Base-by-base conservation (phyloP, 2,329 filamentous ascomycete species). In the Thelonectria rubi region DNA sequence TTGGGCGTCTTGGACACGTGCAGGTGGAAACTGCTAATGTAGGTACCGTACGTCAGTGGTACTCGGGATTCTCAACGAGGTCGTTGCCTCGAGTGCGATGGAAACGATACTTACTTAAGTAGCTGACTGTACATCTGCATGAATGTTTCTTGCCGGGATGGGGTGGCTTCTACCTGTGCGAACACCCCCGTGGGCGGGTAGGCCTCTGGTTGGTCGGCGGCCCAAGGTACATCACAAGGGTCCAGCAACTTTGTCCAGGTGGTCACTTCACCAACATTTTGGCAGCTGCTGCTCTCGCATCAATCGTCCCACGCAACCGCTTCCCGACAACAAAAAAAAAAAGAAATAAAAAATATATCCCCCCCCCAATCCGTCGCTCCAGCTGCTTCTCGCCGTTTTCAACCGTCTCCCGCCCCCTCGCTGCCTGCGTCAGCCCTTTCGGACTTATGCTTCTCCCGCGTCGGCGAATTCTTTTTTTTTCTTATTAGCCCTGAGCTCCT, bases 251-350 rank as follows among this genome's bases (percentile, higher is more conserved):
- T 49, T 63, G 60, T 63, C 60, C 60, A 60, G 57, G 56, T 60
- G 56, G 57, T 60, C 60, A 60, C 56, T 60, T 56, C 60, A 54
- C 42, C 60, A 57, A 57, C 49, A 52, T 50, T 55, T 56, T 61
- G 55, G 46, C 49, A 46, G 43, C 55, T 14, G 32, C 32, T 34
- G 32, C 32, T 30, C 55, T 39, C 59, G 15, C 40, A 26, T 15
- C 20, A 50, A 42, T 60, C 58, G 58, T 61, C 58, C 58, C 58
- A 61, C 58, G 58, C 53, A 48, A 48, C 58, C 39, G 42, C 24
- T 24, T 24, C 24, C 24, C 24, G 24, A 24, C 32, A 30, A 45
- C 18, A 46, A 52, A 53, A 56, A 53, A 30, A 43, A 45, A 50
- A 47, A 24, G 17, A 43, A 43, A 43, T 17, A 43, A 43, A 43